Percentiles rank a stretch among this genome's conserved stretches.
These are phyloP conservation scores for Xylariaceae sp. DNA, from an alignment of 2,329 filamentous ascomycete species.

Conservation along the genomic window DNA sequence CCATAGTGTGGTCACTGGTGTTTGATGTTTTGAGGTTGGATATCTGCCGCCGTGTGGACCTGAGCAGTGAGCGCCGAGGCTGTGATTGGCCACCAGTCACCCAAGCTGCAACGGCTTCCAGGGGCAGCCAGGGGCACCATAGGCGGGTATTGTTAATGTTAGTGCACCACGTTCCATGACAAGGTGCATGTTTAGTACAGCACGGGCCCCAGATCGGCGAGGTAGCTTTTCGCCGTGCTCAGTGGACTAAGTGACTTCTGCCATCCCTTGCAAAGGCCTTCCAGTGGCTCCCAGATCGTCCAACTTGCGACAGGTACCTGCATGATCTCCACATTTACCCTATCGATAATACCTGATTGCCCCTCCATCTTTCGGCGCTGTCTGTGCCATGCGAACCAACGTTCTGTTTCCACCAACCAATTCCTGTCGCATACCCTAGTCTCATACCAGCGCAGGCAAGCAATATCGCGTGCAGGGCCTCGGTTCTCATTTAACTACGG, in stretches of 20 bases:
- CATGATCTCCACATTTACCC: conserved; percentile 11
- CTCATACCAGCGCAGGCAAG: conserved; percentile 19
- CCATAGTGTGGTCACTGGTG: not conserved
- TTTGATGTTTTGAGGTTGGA: conserved; percentile 10
- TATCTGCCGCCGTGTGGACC: not conserved
- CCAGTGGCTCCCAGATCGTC: too few species aligned
- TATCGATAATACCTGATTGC: not conserved
- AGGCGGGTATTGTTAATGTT: not conserved
- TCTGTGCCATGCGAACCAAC: not conserved
- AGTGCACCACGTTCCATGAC: not conserved
- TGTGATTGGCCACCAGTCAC: conserved; percentile 12
- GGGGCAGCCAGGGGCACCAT: conserved; percentile 7
- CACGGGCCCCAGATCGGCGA: too few species aligned
- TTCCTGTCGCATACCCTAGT: conserved; percentile 13
- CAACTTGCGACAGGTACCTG: conserved; percentile 8
- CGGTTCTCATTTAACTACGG: conserved; percentile 17
- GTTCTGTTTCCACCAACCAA: conserved; percentile 25
- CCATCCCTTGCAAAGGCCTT: too few species aligned
- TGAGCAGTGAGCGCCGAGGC: conserved; percentile 4
- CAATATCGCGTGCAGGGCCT: conserved; percentile 18
- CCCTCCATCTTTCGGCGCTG: not conserved
- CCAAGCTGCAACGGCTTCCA: conserved; percentile 10
- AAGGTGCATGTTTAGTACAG: not conserved
- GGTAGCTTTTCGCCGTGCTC: too few species aligned
- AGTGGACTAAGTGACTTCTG: too few species aligned